phyloP scores from a whole-genome alignment of 164 flowering plant species.

The Taxillus chinensis region DNA sequence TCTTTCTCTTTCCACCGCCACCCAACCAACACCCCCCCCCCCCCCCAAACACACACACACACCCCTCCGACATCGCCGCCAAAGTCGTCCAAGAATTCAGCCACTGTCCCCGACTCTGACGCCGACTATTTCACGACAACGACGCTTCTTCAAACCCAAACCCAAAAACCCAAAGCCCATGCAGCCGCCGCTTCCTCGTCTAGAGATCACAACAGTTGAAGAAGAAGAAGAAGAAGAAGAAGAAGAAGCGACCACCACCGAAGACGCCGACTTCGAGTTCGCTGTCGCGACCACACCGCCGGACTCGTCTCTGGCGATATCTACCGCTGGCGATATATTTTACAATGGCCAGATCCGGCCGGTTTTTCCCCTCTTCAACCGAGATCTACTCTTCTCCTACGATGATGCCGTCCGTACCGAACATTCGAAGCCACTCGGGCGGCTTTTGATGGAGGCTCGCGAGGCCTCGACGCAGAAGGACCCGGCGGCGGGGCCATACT shows the following conservation, averaged over 20 bases:
- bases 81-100: not conserved
- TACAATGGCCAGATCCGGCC: constrained; percentile 1
- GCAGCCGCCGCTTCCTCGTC: not conserved
- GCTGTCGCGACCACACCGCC: not conserved
- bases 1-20: no score
- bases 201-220: no score
- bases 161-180: not conserved
- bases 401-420: not conserved
- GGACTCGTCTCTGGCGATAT: not conserved
- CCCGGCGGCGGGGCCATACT: constrained; percentile 21
- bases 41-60: not conserved
- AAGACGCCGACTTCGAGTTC: constrained; percentile 1
- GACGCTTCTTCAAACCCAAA: not conserved
- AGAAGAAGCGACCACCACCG: not conserved
- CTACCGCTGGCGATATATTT: not conserved
- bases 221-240: not conserved
- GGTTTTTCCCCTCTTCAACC: not conserved
- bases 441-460: not conserved
- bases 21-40: not conserved
- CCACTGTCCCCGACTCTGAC: not conserved
- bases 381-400: not conserved
- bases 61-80: not conserved
- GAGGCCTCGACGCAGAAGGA: constrained; percentile 25
- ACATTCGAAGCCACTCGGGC: not conserved
- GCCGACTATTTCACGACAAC: not conserved